These are phyloP conservation scores for Sarcodon aspratus DNA, from an alignment of 768 basidiomycete genomes.

Conservation along the genomic window DNA sequence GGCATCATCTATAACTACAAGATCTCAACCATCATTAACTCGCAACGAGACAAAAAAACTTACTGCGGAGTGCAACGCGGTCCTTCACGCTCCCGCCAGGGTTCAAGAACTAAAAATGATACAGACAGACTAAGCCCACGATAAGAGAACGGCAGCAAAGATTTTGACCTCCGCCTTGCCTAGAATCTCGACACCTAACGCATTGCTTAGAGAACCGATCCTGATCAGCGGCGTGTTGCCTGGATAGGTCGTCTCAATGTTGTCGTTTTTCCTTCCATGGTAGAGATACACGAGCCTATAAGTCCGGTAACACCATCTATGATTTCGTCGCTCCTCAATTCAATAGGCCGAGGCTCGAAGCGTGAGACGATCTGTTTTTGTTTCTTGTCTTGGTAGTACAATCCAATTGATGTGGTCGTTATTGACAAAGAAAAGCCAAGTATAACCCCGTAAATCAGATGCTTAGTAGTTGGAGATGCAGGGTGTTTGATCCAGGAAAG, in stretches of 20 bases:
- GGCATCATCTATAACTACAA: constrained; percentile 86
- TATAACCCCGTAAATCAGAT: constrained; percentile 41
- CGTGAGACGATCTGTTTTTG: constrained; percentile 21
- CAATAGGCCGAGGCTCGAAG: constrained; percentile 44
- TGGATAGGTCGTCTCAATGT: constrained; percentile 15
- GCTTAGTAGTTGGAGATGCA: constrained; percentile 16
- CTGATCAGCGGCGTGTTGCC: constrained; percentile 92
- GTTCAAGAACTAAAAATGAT: constrained; percentile 67
- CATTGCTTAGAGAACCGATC: constrained; percentile 85
- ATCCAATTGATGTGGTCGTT: constrained; percentile 53
- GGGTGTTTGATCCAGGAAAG: constrained; percentile 13
- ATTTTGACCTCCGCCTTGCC: constrained; percentile 81
- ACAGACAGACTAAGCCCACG: not conserved
- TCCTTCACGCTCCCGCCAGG: constrained; percentile 98
- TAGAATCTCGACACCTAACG: constrained; percentile 86
- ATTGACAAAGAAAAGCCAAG: constrained; percentile 71
- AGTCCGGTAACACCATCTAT: constrained; percentile 72
- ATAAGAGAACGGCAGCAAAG: not conserved
- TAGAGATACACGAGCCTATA: constrained; percentile 49
- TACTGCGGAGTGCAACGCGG: constrained; percentile 88
- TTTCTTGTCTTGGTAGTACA: constrained; percentile 39
- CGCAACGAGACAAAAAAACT: constrained; percentile 9
- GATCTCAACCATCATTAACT: not conserved
- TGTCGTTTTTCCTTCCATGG: not conserved
- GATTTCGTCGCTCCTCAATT: constrained; percentile 66